These are phyloP conservation scores for Funneliformis geosporum DNA, from an alignment of 192 early-diverging fungal species.

Conservation along the genomic window DNA sequence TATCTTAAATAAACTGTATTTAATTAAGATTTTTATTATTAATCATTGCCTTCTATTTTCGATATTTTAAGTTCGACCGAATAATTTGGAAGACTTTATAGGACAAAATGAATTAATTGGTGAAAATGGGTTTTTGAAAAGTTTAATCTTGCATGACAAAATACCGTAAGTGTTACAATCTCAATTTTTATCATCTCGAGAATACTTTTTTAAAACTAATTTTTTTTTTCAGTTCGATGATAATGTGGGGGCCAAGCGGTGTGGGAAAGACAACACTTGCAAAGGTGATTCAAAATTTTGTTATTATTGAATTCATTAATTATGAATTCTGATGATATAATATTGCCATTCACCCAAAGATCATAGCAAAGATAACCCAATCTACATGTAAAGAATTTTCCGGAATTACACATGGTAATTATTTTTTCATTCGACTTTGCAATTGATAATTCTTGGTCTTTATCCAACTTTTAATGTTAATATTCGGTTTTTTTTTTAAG, in stretches of 20 bases:
- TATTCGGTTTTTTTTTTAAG: no score
- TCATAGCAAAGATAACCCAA: conserved; percentile 53
- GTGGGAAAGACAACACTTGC: conserved; percentile 46
- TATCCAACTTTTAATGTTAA: no score
- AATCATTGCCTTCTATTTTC: background rate
- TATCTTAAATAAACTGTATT: background rate
- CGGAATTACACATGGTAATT: conserved; percentile 53
- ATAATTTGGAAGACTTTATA: conserved; percentile 62
- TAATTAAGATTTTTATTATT: background rate
- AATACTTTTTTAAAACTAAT: background rate
- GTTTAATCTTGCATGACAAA: conserved; percentile 64
- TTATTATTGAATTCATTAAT: background rate
- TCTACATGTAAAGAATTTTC: conserved; percentile 52
- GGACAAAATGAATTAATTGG: conserved; percentile 76
- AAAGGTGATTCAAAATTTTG: background rate
- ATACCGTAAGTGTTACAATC: conserved; percentile 48
- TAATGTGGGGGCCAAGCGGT: conserved; percentile 67
- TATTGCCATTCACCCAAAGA: conserved; percentile 21
- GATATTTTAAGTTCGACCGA: conserved; percentile 52
- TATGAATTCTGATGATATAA: background rate
- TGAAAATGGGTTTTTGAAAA: conserved; percentile 59
- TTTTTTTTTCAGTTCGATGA: conserved; percentile 53
- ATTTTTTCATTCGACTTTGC: background rate
- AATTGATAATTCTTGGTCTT: background rate
- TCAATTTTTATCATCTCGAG: background rate